Evolutionary conservation across 2,329 filamentous ascomycete species (phyloP), one percentile per base, ranked within the genome.

Genomic region (Fusarium nelsonii): DNA sequence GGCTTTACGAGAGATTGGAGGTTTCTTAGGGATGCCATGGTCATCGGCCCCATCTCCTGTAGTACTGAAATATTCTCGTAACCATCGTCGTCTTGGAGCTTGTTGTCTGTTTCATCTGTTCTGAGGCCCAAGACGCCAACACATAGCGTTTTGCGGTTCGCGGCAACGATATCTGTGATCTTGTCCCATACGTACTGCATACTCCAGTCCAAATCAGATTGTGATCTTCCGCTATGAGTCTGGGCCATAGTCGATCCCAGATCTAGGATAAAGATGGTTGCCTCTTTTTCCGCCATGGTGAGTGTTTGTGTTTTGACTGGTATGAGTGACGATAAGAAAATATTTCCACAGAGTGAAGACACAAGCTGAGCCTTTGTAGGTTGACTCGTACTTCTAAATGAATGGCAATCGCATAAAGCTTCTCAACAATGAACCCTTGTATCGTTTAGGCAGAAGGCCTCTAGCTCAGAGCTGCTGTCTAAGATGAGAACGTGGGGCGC

Each of bases 131-230:
- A 80, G 3, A 97, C 91, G n/a, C 93, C 87, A 68, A 91, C 90
- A 9, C 88, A 89, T 81, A 90, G 87, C 3, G 87, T 90, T 76
- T 88, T 90, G 37, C 90, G 86, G 37, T 88, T 91, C 1, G 89
- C 85, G 6, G 90, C 88, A 12, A 90, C 90, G 5, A 89, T 90
- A 75, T 90, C 90, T 23, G 88, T 88, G 41, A 91, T 87, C 77
- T 92, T 96, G 84, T 98, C 95, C 94, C 95, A 99, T 50, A 98
- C 87, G 80, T 97, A 99, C 66, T 89, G 88, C 88, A 98, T 90
- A 48, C 89, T 88, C 89, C 91, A 99, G 64, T 97, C 93, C 18
- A 99, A 87, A 77, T 98, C 92, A 4, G 91, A 91, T 77, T 95
- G 88, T 20, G 83, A 77, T 70, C 96, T 89, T 28, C 91, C 93